Base-by-base conservation (phyloP, 1,284 basidiomycete species). In the Austroboletus novae-zelandiae region DNA sequence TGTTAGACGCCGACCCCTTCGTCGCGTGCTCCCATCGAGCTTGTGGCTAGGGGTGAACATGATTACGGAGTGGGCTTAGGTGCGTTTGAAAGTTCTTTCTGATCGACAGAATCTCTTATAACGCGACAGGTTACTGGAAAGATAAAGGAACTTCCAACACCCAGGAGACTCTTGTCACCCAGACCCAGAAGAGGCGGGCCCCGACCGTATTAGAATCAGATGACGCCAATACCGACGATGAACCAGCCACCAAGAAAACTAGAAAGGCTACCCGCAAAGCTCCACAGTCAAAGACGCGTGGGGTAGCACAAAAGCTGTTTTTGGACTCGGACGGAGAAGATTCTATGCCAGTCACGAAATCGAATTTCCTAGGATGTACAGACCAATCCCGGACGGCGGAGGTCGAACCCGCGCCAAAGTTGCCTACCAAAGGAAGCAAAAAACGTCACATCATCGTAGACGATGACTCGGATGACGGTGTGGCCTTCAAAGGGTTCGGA, bases 391-490 rank as follows among this genome's bases (percentile, higher is more conserved):
- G 13, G 5, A 9, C 45, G 15, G 34, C 36, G 18, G 51, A 45
- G 29, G 35, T 9, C 0, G 53, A 53, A 0, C 1, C 45, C 3
- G 36, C 10, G n/a, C 48, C 44, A 18, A 46, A 15, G 2, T 14
- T 54, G 37, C 55, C 60, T 5, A 6, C 58, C 25, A 54, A 60
- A 40, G 69, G 61, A 55, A 75, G 68, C 54, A 67, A 67, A 53
- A 60, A 66, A 15, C 64, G 69, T 1, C 68, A 73, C 18, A 63
- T 74, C 7, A 64, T 83, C 37, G 69, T 74, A 7, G 81, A 84
- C 47, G 84, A 86, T 59, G 85, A 86, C 63, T 86, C 83, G 14
- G 86, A 88, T 57, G 83, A 88, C 53, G 84, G 75, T 10, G 77
- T 74, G 18, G 77, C 80, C 17, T 89, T 88, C 69, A 80, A 78